phyloP scores from a whole-genome alignment of 148 eudicot genomes.

The Dysphania ambrosioides region DNA sequence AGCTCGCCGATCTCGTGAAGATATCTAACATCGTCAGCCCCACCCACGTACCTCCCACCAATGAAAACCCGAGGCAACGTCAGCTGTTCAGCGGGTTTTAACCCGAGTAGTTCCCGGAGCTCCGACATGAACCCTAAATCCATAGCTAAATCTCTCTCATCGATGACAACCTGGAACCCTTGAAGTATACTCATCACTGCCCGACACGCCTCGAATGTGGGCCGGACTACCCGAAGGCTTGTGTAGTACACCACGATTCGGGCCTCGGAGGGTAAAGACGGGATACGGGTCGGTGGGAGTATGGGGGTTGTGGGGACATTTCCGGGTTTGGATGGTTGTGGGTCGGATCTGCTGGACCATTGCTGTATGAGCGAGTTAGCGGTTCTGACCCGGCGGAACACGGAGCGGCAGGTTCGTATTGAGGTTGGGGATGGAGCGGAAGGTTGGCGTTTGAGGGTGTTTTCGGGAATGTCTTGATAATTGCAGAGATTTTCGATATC shows the following conservation, averaged over 20 bases:
- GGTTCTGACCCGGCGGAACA: slow-evolving; percentile 68
- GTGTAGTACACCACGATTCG: slow-evolving; percentile 64
- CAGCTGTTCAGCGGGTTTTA: slow-evolving; percentile 12
- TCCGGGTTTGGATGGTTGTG: background rate
- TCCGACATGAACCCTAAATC: slow-evolving; percentile 51
- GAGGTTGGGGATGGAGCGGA: background rate
- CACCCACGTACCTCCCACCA: slow-evolving; percentile 68
- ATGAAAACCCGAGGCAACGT: slow-evolving; percentile 64
- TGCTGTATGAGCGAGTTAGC: slow-evolving; percentile 44
- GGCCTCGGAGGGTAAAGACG: slow-evolving; percentile 7
- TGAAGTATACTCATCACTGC: slow-evolving; percentile 50
- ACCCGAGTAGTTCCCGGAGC: slow-evolving; percentile 41
- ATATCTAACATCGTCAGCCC: slow-evolving; percentile 61
- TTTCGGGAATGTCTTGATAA: slow-evolving; percentile 18
- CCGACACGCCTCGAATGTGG: slow-evolving; percentile 69
- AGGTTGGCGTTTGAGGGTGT: slow-evolving; percentile 14
- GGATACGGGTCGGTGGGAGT: too few relatives aligned
- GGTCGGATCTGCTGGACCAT: slow-evolving; percentile 27
- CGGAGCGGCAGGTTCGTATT: slow-evolving; percentile 26
- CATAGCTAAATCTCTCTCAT: slow-evolving; percentile 77
- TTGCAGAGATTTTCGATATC: slow-evolving; percentile 54
- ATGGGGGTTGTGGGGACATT: slow-evolving; percentile 2
- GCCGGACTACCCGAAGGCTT: slow-evolving; percentile 56
- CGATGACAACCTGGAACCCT: slow-evolving; percentile 50
- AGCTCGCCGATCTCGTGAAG: slow-evolving; percentile 75